A percentile compares a stretch with the other conserved stretches of the same genome.
Evolutionary conservation across 345 rosid species (phyloP).

Genomic region (Jatropha curcas): DNA sequence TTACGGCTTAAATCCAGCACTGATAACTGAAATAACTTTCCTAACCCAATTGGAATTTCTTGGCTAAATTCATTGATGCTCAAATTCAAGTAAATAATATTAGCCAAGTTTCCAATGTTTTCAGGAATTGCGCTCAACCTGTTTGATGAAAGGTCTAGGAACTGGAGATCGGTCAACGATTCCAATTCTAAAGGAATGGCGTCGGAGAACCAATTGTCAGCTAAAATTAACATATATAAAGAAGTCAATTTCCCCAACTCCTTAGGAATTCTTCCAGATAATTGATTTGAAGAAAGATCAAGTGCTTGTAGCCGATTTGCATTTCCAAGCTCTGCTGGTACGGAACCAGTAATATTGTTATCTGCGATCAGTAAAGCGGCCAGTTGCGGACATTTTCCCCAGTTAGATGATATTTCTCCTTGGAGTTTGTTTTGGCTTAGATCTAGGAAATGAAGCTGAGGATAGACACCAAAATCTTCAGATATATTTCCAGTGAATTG

Average conservation of each 20-base stretch:
- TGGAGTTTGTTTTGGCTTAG: not conserved
- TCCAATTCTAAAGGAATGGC: conserved; percentile 24
- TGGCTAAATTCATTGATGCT: conserved; percentile 30
- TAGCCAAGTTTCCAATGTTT: conserved; percentile 8
- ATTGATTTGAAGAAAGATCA: conserved; percentile 40
- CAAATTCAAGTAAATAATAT: conserved; percentile 24
- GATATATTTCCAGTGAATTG: not conserved
- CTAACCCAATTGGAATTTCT: conserved; percentile 24
- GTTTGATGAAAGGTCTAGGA: conserved; percentile 34
- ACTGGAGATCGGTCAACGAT: not conserved
- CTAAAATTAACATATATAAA: not conserved
- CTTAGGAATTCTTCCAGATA: conserved; percentile 32
- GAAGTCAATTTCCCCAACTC: conserved; percentile 31
- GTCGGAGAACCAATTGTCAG: conserved; percentile 21
- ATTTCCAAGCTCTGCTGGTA: conserved; percentile 34
- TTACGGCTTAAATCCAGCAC: conserved; percentile 34
- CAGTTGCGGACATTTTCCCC: not conserved
- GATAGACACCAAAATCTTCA: not conserved
- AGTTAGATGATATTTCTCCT: not conserved
- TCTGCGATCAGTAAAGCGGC: conserved; percentile 10
- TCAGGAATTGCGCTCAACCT: conserved; percentile 20
- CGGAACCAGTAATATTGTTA: conserved; percentile 27
- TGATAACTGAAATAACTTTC: not conserved
- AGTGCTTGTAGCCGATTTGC: conserved; percentile 19
- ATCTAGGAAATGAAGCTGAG: not conserved